Base-by-base conservation (phyloP, 1,284 basidiomycete species). In the Ceratorhiza oryzae-sativae region DNA sequence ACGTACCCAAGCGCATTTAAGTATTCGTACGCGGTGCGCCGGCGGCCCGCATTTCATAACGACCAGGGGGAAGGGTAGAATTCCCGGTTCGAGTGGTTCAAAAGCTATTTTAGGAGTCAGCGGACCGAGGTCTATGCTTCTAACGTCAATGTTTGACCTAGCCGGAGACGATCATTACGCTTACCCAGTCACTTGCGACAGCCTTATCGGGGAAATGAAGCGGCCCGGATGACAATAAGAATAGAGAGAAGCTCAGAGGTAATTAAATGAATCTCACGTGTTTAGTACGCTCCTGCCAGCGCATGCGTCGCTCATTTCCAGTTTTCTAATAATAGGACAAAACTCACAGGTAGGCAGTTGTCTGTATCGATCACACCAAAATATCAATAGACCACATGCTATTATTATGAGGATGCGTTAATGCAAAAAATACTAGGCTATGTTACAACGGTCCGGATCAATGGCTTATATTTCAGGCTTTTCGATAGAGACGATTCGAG, bases 391-490 rank as follows among this genome's bases (percentile, higher is more conserved):
- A 34, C 32, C 30, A 34, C 30, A 18, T 55, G 34, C 30, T 34
- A 34, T 55, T 34, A 34, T 55, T 18, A 8, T n/a, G 51, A 34
- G 30, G 15, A 32, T 34, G 12, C 51, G 27, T 56, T 41, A 39
- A 13, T 56, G 25, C 34, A 48, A 41, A 39, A 13, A 6, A 13
- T 39, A 39, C 36, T 13, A 51, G 48, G 32, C 48, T 34, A 23
- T 12, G 10, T 3, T 34, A 23, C 15, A 18, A 34, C 25, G 6
- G 30, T 13, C 13, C 10, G 4, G 27, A 53, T 42, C 23, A 56
- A 42, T 56, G 32, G 23, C 10, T 25, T 56, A 68, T 41, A 68
- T 68, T 46, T 56, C 36, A 18, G 63, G 36, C 49, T 68, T 68
- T 32, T 68, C 63, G 3, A 56, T 4, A 27, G 51, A 51, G 15